Evolutionary conservation across 345 rosid species (phyloP), one percentile per base, ranked within the genome.

Genomic region (Leavenworthia alabamica): DNA sequence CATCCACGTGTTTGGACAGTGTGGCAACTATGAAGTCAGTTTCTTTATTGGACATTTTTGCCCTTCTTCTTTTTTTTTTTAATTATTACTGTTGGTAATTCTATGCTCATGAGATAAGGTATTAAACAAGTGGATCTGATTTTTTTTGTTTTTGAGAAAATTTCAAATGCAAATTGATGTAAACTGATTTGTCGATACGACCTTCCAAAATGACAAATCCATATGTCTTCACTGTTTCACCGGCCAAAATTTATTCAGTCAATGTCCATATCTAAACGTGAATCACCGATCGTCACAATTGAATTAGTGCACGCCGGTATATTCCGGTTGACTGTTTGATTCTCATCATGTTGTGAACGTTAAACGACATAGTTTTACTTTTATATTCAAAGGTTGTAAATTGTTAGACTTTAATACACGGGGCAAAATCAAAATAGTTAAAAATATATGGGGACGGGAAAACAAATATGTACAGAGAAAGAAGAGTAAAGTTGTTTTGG

Each of bases 1-100:
- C 32, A 60, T 16, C 62, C 73, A 69, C 73, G 73, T 69, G 68
- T 69, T 19, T 35, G 48, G 62, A 68, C 72, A 59, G 3, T 49
- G 26, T 17, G 39, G 36, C 72, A 37, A 47, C 22, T 10, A 36
- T 8, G n/a, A 45, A 39, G 29, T 59, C 37, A 50, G 39, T 66
- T 58, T 49, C 45, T 15, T 0, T 33, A 9, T 32, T 33, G 19
- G 54, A 60, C 73, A 7, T n/a, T 43, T 60, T 24, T 43, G 24
- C 55, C 66, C 65, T 46, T n/a, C n/a, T n/a, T 4, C 52, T 24
- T 24, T 7, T 1, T 37, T 56, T 57, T 17, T n/a, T 15, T n/a
- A n/a, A 3, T 20, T 20, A 41, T 41, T 50, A 49, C 37, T 22
- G 44, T 58, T 67, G 35, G 24, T 20, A n/a, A n/a, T n/a, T n/a